A percentile compares a stretch with the other conserved stretches of the same genome.
phyloP scores from a whole-genome alignment of 1,284 basidiomycete genomes.

The Termitomyces sp. region DNA sequence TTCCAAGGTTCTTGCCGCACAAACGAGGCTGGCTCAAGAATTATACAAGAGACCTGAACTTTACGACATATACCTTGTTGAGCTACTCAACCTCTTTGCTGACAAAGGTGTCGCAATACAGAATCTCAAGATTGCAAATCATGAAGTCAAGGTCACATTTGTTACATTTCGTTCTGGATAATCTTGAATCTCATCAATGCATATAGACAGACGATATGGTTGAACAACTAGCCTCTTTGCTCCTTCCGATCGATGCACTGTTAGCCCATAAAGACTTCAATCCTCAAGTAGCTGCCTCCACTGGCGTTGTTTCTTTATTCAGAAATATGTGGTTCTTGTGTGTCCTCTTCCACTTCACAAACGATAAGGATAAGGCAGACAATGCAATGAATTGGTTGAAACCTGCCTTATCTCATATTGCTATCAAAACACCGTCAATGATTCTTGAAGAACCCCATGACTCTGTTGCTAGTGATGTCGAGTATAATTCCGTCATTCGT shows the following conservation, averaged over 20 bases:
- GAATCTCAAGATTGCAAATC: constrained; percentile 63
- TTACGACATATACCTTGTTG: constrained; percentile 77
- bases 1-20: constrained; percentile 75
- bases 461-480: constrained; percentile 84
- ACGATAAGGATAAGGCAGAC: constrained; percentile 42
- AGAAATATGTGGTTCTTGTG: constrained; percentile 95
- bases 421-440: constrained; percentile 83
- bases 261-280: constrained; percentile 75
- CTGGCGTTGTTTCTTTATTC: constrained; percentile 78
- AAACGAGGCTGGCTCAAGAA: constrained; percentile 82
- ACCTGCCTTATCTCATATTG: constrained; percentile 77
- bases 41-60: constrained; percentile 68
- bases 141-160: constrained; percentile 53
- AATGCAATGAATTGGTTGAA: constrained; percentile 72
- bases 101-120: constrained; percentile 93
- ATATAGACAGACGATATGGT: constrained; percentile 81
- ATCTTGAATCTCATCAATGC: constrained; percentile 8
- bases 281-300: constrained; percentile 52
- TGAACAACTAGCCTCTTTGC: constrained; percentile 78
- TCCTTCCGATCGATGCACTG: constrained; percentile 88
- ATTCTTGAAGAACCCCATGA: constrained; percentile 83
- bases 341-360: constrained; percentile 75
- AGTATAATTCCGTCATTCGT: constrained; percentile 92
- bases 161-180: background rate
- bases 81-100: constrained; percentile 81